These are phyloP conservation scores for Onygena corvina DNA, from an alignment of 2,329 filamentous ascomycete species.

Conservation along the genomic window DNA sequence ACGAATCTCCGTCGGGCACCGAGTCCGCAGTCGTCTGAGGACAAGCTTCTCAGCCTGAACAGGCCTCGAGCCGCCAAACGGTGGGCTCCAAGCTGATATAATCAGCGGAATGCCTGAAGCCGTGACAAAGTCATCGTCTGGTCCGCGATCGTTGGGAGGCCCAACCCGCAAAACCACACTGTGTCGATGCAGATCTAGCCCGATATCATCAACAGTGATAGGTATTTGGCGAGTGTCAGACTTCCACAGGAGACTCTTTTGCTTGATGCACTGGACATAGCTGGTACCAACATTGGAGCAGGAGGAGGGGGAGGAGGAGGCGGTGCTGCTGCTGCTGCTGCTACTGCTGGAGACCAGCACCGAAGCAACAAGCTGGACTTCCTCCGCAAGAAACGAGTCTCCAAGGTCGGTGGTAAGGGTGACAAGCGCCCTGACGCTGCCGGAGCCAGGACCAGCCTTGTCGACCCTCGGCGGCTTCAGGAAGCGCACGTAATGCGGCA, in stretches of 20 bases:
- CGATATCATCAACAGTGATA: slow-evolving; percentile 28
- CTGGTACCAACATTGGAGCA: neutral
- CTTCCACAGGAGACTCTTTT: slow-evolving; percentile 35
- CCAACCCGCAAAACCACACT: slow-evolving; percentile 8
- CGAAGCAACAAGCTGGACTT: slow-evolving; percentile 32
- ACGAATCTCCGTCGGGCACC: slow-evolving; percentile 30
- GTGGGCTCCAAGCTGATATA: slow-evolving; percentile 46
- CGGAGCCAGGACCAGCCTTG: slow-evolving; percentile 32
- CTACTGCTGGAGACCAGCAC: neutral
- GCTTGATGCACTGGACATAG: slow-evolving; percentile 1
- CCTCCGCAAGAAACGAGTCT: slow-evolving; percentile 47
- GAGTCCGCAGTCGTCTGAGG: slow-evolving; percentile 42
- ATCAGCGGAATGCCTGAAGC: slow-evolving; percentile 32
- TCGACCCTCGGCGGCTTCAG: slow-evolving; percentile 48
- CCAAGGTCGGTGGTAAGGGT: slow-evolving; percentile 60
- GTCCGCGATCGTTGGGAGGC: slow-evolving; percentile 14
- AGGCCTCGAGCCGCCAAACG: slow-evolving; percentile 30
- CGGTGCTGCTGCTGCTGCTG: neutral
- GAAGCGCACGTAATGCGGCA: slow-evolving; percentile 55
- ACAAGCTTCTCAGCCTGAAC: slow-evolving; percentile 41
- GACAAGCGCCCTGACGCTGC: slow-evolving; percentile 41
- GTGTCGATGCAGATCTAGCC: neutral
- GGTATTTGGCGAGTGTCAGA: slow-evolving; percentile 35
- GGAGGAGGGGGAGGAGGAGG: neutral
- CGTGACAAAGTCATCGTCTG: slow-evolving; percentile 21